These are phyloP conservation scores for Hypoxylon sp. DNA, from an alignment of 2,329 filamentous ascomycete species.

Conservation along the genomic window DNA sequence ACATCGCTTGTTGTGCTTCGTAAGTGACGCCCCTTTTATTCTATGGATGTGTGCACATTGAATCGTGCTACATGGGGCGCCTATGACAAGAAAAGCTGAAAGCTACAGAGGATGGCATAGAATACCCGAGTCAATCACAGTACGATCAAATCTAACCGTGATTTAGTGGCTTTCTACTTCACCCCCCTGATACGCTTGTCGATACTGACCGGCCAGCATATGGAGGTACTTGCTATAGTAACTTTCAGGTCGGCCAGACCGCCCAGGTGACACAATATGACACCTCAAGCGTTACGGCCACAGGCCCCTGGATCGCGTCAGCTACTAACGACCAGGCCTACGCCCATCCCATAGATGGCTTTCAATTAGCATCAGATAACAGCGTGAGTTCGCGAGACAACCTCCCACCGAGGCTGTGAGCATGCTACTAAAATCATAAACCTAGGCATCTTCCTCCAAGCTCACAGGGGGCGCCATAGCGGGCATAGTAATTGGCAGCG, in stretches of 20 bases:
- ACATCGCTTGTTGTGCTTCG: constrained; percentile 47
- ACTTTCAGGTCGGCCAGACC: constrained; percentile 33
- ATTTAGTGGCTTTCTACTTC: constrained; percentile 39
- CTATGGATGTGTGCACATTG: neutral
- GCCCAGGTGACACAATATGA: constrained; percentile 39
- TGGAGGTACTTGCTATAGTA: constrained; percentile 45
- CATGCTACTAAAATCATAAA: constrained; percentile 8
- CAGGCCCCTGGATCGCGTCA: constrained; percentile 32
- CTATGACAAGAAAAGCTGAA: neutral
- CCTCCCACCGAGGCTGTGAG: neutral
- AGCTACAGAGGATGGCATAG: neutral
- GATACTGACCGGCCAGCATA: constrained; percentile 43
- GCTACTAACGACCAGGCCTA: constrained; percentile 40
- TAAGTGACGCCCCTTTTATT: constrained; percentile 27
- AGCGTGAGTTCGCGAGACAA: constrained; percentile 18
- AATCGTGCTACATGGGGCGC: neutral
- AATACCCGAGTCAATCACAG: neutral
- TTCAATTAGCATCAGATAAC: constrained; percentile 5
- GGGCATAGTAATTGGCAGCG: constrained; percentile 31
- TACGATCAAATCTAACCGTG: constrained; percentile 18
- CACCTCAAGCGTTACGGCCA: constrained; percentile 35
- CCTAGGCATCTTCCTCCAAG: constrained; percentile 6
- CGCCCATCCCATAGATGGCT: constrained; percentile 44
- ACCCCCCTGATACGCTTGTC: constrained; percentile 30
- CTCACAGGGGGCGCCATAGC: constrained; percentile 36